A percentile compares a stretch with the other conserved stretches of the same genome.
Conservation (phyloP, 225 moss, liverwort and hornwort genomes). For the Marchantia polymorpha region DNA sequence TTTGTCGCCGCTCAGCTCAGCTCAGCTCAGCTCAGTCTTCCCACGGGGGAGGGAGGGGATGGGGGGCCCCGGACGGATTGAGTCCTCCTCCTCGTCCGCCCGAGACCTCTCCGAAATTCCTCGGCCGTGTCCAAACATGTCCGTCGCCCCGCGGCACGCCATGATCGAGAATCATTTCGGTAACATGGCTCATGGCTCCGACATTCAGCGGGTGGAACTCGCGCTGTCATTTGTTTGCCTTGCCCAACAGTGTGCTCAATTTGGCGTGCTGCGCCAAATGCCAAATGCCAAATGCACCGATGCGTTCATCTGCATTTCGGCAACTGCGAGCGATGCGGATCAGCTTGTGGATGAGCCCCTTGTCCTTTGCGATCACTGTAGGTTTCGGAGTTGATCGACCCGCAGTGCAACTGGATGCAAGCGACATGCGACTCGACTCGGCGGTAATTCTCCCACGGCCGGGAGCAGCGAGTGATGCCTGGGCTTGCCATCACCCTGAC, state of each 20-base stretch:
- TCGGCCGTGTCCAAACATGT: neutral
- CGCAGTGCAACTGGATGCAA: neutral
- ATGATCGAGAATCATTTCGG: neutral
- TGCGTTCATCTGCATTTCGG: neutral
- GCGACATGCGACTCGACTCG: neutral
- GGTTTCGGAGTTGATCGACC: too few relatives aligned
- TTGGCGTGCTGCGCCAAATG: neutral
- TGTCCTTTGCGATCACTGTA: neutral
- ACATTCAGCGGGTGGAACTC: neutral
- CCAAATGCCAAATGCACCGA: neutral
- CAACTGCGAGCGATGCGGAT: neutral
- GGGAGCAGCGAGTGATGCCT: neutral
- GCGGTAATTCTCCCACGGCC: neutral
- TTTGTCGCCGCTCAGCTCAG: neutral
- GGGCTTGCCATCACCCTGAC: neutral
- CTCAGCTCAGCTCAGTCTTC: neutral
- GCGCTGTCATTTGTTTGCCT: neutral
- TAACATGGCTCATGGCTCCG: neutral
- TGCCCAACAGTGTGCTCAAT: neutral
- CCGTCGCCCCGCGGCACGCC: constrained; percentile 5
- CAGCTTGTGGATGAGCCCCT: neutral
- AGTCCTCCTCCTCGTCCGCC: neutral
- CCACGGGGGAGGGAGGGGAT: too few relatives aligned
- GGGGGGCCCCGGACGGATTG: too few relatives aligned
- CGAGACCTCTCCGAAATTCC: neutral